Conservation (phyloP, 2,329 filamentous ascomycete genomes). For the Botrytis fragariae region DNA sequence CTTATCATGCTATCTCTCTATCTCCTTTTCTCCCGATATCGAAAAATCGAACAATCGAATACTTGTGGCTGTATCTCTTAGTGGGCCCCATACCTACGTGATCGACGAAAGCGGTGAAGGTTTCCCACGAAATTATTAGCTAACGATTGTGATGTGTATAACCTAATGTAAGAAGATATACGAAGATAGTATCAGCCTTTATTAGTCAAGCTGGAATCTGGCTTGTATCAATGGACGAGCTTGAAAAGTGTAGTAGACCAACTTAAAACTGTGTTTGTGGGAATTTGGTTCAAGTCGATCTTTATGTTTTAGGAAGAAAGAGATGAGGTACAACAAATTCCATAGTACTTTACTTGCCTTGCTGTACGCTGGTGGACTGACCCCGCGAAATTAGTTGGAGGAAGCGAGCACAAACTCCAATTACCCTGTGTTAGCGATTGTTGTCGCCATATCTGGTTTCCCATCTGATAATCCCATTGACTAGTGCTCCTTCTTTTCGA, state of each 20-base stretch:
- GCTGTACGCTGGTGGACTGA: not conserved
- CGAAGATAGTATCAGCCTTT: not conserved
- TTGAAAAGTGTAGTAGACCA: not conserved
- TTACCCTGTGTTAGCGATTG: not conserved
- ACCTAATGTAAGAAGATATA: not conserved
- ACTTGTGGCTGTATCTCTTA: too few species aligned
- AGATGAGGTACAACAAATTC: not conserved
- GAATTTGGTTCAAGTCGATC: not conserved
- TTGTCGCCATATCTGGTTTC: not conserved
- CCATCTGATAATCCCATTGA: not conserved
- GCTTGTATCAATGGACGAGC: not conserved
- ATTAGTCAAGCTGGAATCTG: not conserved
- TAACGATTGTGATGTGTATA: not conserved
- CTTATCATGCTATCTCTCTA: constrained; percentile 3
- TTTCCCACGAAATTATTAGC: not conserved
- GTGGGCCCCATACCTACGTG: not conserved
- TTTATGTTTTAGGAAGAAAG: not conserved
- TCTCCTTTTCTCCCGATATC: not conserved
- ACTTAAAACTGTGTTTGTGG: not conserved
- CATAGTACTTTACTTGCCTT: not conserved
- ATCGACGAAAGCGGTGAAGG: constrained; percentile 13
- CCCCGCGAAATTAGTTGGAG: not conserved
- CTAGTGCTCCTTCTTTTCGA: not conserved
- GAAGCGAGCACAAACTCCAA: not conserved
- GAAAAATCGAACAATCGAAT: too few species aligned